phyloP scores from a whole-genome alignment of 2,329 filamentous ascomycete species.

The Aspergillus glaucus region DNA sequence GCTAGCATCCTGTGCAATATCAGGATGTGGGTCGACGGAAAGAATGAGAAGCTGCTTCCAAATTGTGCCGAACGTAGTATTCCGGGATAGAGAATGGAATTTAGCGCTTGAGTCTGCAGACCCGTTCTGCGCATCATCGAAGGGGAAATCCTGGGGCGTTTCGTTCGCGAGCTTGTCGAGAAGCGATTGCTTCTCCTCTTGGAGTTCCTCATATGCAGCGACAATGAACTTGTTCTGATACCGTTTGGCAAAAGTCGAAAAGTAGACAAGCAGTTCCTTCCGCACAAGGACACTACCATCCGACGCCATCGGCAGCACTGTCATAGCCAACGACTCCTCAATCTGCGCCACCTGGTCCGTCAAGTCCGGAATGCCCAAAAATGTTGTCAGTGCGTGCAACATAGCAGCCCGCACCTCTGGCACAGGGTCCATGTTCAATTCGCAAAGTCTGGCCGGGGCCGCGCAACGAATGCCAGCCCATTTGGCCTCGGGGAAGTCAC shows the following conservation, averaged over 20 bases:
- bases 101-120: conserved; percentile 21
- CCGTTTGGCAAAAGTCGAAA: conserved; percentile 82
- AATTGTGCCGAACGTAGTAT: conserved; percentile 85
- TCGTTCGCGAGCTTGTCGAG: conserved; percentile 44
- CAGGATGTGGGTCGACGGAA: conserved; percentile 88
- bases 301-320: conserved; percentile 82
- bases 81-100: conserved; percentile 54
- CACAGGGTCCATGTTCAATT: conserved; percentile 74
- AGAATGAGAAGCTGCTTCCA: conserved; percentile 92
- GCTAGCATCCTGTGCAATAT: conserved; percentile 78
- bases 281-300: conserved; percentile 93
- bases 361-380: conserved; percentile 86
- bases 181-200: conserved; percentile 71
- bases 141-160: conserved; percentile 13
- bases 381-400: conserved; percentile 87
- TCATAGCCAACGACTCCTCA: conserved; percentile 84
- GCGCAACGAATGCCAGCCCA: conserved; percentile 90
- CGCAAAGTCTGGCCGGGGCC: conserved; percentile 73
- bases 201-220: conserved; percentile 81
- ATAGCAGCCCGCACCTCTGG: conserved; percentile 91
- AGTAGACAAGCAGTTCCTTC: conserved; percentile 86
- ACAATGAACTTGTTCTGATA: conserved; percentile 92
- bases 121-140: conserved; percentile 16
- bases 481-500: conserved; percentile 84
- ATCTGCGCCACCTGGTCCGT: conserved; percentile 86